Conservation (phyloP, 108 stramenopile genomes). For the Pseudonitzschia multistriata region DNA sequence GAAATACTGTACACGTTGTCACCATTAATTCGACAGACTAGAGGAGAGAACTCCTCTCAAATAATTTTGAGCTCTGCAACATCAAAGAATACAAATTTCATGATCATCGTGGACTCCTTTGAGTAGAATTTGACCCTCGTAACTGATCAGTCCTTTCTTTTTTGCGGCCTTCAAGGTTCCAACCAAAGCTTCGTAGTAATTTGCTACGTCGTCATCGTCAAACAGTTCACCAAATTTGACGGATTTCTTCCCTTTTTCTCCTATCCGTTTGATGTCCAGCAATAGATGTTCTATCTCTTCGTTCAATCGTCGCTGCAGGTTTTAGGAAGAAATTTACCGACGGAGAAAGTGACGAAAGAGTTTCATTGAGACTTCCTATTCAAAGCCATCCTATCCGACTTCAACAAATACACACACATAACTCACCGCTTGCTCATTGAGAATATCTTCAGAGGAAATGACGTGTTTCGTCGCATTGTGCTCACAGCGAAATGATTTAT, state of each 20-base stretch:
- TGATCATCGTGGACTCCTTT: constrained; percentile 84
- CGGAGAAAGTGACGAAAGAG: too few relatives aligned
- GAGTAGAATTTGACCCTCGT: constrained; percentile 82
- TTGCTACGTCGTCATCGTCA: constrained; percentile 76
- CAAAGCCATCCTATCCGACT: too few relatives aligned
- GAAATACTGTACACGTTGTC: too few relatives aligned
- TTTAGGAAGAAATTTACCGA: too few relatives aligned
- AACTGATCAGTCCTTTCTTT: constrained; percentile 71
- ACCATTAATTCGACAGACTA: too few relatives aligned
- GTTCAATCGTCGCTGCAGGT: constrained; percentile 40
- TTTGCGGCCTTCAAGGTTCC: constrained; percentile 86
- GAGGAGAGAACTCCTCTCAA: not conserved
- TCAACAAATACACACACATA: too few relatives aligned
- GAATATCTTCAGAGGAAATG: not conserved
- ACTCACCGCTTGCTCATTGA: not conserved
- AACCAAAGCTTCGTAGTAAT: constrained; percentile 84
- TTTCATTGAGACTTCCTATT: too few relatives aligned
- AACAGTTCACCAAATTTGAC: constrained; percentile 79
- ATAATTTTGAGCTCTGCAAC: not conserved
- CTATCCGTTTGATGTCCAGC: constrained; percentile 57
- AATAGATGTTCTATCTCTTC: constrained; percentile 55
- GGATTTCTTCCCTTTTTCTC: constrained; percentile 43
- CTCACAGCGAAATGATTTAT: too few relatives aligned
- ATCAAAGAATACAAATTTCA: constrained; percentile 51
- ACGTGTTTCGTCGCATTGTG: not conserved